Base-by-base conservation (phyloP, 169 alveolate species). In the Plasmodium vinckei region DNA sequence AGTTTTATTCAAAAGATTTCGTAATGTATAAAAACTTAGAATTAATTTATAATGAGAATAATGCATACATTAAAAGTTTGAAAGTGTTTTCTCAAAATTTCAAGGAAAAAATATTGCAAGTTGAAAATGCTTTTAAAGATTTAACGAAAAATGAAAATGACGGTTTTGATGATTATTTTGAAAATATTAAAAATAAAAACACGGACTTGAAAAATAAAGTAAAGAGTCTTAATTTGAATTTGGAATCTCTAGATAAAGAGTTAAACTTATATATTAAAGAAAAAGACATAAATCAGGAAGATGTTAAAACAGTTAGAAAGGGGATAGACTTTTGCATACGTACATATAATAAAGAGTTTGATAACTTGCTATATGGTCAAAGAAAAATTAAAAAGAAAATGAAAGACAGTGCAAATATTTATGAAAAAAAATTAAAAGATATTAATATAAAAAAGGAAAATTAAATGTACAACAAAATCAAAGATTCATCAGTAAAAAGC, bases 1-100 rank as follows among this genome's bases (percentile, higher is more conserved):
- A 82, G 46, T 82, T 82, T 67, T 82, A 82, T 46, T 82, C 90
- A 23, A 82, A 82, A 33, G 90, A 82, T 60, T 82, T 82, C 27
- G 82, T 82, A 5, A 67, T 82, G 13, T 65, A 51, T 46, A 82
- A 82, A 67, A 82, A 82, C 53, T 68, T 82, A 60, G 84, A 82
- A 27, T 60, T 82, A 9, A 82, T 82, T 67, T 82, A 82, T 25
- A 82, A 82, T 70, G 90, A 82, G 44, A 82, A 44, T 21, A 68
- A 65, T 39, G 49, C 54, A 47, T 59, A 82, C 25, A 82, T 82
- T 49, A 82, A 82, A 82, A 82, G 67, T 82, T 67, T 82, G 47
- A 65, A 60, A 82, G 60, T 15, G n/a, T 65, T 82, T 23, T 53
- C 90, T 54, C 68, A 82, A 44, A 82, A 42, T 59, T 67, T 72